Evolutionary conservation across 768 basidiomycete species (phyloP), one percentile per base, ranked within the genome.

Genomic region (Solioccasus polychromus): DNA sequence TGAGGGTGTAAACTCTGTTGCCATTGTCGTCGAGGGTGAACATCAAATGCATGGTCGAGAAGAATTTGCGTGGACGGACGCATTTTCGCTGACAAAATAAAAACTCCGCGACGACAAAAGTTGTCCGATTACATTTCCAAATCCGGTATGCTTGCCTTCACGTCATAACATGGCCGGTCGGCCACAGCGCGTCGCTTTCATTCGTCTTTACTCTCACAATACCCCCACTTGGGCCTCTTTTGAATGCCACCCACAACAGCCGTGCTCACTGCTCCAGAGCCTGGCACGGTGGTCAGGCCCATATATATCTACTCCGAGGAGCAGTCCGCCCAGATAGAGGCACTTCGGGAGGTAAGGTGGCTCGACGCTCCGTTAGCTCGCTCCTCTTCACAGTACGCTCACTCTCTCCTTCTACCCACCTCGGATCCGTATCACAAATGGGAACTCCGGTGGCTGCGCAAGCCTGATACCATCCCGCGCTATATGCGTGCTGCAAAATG

Each of bases 1-100:
- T 94, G 54, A 98, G 82, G 43, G 94, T 96, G 67, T 99, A 99
- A 3, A 89, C 55, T 63, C 95, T 83, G 72, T 80, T 84, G 15
- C 91, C 91, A 35, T 67, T 66, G 47, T 77, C 79, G 58, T 92
- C 87, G 35, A 87, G 53, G 14, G 86, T 88, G 71, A 95, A 98
- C 95, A 97, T 97, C 60, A 97, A 75, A 82, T 97, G 94, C 95
- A 98, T 98, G 61, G 52, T 74, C 63, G 63, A n/a, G n/a, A 45
- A 9, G 30, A 31, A 31, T 5, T n/a, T 17, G 32, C 18, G 32
- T 34, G 18, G 5, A 34, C 32, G 32, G n/a, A 4, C 4, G n/a
- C 7, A 17, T 17, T 6, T 15, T 17, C 8, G 32, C 17, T 17
- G 18, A 29, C 15, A 2, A 26, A 42, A 35, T 46, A 8, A 48